Evolutionary conservation across 192 early-diverging fungal species (phyloP).

Genomic region (Coemansia sp.): DNA sequence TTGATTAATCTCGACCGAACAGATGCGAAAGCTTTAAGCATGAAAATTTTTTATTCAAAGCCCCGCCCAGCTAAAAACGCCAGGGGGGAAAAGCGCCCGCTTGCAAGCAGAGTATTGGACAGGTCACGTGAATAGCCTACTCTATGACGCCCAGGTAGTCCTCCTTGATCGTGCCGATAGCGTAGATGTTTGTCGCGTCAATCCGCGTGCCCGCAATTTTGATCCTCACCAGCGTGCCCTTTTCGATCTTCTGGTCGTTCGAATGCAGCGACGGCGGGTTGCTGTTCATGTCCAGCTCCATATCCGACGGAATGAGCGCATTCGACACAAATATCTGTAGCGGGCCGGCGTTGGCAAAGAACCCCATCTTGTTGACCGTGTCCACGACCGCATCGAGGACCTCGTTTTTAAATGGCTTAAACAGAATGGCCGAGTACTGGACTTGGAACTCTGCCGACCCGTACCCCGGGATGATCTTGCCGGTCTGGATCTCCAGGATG

Average conservation of each 20-base stretch:
- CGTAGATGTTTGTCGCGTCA: slow-evolving; percentile 91
- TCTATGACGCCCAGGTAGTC: slow-evolving; percentile 87
- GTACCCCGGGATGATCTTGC: slow-evolving; percentile 73
- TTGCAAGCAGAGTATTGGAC: slow-evolving; percentile 8
- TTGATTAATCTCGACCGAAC: not conserved
- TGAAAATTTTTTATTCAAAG: slow-evolving; percentile 1
- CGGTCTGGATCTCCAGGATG: slow-evolving; percentile 74
- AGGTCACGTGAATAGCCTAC: slow-evolving; percentile 13
- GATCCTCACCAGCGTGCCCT: slow-evolving; percentile 78
- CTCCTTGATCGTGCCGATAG: slow-evolving; percentile 96
- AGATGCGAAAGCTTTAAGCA: not conserved
- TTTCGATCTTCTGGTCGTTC: slow-evolving; percentile 81
- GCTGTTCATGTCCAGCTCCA: slow-evolving; percentile 86
- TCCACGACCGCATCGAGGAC: slow-evolving; percentile 91
- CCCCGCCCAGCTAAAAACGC: too few species aligned
- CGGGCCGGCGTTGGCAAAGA: slow-evolving; percentile 94
- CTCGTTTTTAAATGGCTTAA: slow-evolving; percentile 96
- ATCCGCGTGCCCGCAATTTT: slow-evolving; percentile 87
- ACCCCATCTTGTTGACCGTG: slow-evolving; percentile 91
- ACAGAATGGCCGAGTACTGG: slow-evolving; percentile 89
- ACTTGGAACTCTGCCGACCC: slow-evolving; percentile 93
- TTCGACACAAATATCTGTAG: slow-evolving; percentile 86
- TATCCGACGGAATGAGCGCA: slow-evolving; percentile 79
- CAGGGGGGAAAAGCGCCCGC: too few species aligned
- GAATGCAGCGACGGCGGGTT: slow-evolving; percentile 80